A percentile compares a stretch with the other conserved stretches of the same genome.
phyloP scores from a whole-genome alignment of 176 grass and related monocot genomes.

The Canna indica region DNA sequence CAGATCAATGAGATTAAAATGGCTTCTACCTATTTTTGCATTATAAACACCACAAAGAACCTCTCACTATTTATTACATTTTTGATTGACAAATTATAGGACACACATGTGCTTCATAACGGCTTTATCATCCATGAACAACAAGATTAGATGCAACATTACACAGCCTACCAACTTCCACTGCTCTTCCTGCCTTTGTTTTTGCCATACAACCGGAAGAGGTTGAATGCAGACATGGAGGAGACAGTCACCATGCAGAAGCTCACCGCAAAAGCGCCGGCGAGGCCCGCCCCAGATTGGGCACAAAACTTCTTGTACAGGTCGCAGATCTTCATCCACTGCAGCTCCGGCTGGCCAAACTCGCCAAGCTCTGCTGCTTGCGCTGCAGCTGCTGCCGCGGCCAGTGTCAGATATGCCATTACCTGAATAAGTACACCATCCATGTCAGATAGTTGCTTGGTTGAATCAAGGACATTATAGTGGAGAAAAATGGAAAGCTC shows the following conservation, averaged over 20 bases:
- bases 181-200: constrained; percentile 26
- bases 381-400: constrained; percentile 40
- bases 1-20: too few species aligned
- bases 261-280: constrained; percentile 34
- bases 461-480: too few species aligned
- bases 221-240: constrained; percentile 59
- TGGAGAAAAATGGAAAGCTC: too few species aligned
- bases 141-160: too few species aligned
- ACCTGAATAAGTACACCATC: constrained; percentile 14
- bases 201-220: constrained; percentile 61
- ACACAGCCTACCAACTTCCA: constrained; percentile 4
- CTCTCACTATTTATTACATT: background rate
- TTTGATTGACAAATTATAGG: constrained; percentile 15
- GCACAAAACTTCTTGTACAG: constrained; percentile 75
- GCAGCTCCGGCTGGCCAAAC: constrained; percentile 51
- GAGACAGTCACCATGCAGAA: constrained; percentile 35
- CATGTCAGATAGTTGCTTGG: too few species aligned
- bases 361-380: constrained; percentile 47
- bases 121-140: constrained; percentile 10
- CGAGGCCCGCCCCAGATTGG: constrained; percentile 36
- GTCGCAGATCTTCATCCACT: constrained; percentile 72
- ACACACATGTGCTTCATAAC: too few species aligned
- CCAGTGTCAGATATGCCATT: constrained; percentile 56
- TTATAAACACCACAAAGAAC: background rate
- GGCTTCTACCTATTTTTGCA: too few species aligned